Percentiles rank a stretch among this genome's conserved stretches.
phyloP scores from a whole-genome alignment of 192 early-diverging fungal species.

The Spinellus fusiger region DNA sequence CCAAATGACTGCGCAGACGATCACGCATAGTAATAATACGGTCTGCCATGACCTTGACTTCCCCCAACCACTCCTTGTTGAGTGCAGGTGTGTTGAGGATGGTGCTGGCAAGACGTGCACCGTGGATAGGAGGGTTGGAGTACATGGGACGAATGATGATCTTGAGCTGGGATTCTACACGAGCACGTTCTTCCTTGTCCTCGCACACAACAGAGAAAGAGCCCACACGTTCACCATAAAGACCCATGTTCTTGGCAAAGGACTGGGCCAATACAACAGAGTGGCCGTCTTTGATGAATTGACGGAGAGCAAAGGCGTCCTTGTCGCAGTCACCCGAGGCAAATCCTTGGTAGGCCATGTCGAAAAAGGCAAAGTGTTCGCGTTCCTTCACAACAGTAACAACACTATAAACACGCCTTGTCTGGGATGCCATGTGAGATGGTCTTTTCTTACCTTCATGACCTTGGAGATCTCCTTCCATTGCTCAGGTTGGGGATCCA shows the following conservation, averaged over 20 bases:
- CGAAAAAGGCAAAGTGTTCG: constrained; percentile 92
- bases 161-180: constrained; percentile 89
- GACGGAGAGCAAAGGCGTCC: constrained; percentile 91
- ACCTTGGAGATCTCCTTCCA: constrained; percentile 85
- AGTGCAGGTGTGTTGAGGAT: constrained; percentile 75
- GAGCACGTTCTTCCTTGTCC: constrained; percentile 67
- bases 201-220: constrained; percentile 80
- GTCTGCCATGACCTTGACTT: constrained; percentile 96
- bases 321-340: constrained; percentile 84
- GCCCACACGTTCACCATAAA: constrained; percentile 97
- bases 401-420: background rate
- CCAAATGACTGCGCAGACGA: constrained; percentile 70
- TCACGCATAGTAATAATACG: constrained; percentile 90
- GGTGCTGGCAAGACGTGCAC: constrained; percentile 86
- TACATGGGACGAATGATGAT: constrained; percentile 96
- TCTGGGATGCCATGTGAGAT: background rate
- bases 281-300: constrained; percentile 81
- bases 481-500: constrained; percentile 89
- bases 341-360: constrained; percentile 99
- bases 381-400: constrained; percentile 37
- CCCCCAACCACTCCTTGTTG: constrained; percentile 77
- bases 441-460: constrained; percentile 48
- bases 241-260: constrained; percentile 99
- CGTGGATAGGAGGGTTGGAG: constrained; percentile 97
- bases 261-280: constrained; percentile 84